These are phyloP conservation scores for Botrytis elliptica DNA, from an alignment of 2,329 filamentous ascomycete genomes.

Conservation along the genomic window DNA sequence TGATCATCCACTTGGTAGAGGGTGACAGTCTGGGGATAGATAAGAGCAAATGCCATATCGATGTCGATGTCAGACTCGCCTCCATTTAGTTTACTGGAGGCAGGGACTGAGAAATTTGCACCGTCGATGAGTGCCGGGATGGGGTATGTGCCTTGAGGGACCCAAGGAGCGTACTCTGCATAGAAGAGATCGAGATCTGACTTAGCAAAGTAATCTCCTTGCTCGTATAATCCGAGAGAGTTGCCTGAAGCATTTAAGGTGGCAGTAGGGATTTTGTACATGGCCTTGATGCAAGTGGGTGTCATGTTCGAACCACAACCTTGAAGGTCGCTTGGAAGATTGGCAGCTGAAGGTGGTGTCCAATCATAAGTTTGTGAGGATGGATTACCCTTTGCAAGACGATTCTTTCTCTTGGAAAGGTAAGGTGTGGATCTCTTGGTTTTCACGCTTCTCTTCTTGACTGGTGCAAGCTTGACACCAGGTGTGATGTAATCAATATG, in stretches of 20 bases:
- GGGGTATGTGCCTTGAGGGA: conserved; percentile 27
- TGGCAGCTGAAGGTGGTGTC: conserved; percentile 13
- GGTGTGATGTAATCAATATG: conserved; percentile 51
- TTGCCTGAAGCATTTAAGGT: conserved; percentile 20
- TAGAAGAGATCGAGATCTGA: conserved; percentile 28
- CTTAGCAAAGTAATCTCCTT: conserved; percentile 29
- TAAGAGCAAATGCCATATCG: conserved; percentile 37
- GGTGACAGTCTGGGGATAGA: conserved; percentile 28
- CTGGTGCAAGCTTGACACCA: conserved; percentile 40
- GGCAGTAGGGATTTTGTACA: conserved; percentile 39
- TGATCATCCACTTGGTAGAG: conserved; percentile 36
- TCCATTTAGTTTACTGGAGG: conserved; percentile 5
- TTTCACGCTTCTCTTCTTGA: conserved; percentile 27
- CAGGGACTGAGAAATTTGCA: conserved; percentile 25
- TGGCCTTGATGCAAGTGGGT: conserved; percentile 30
- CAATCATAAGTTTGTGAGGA: not conserved
- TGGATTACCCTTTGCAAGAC: not conserved
- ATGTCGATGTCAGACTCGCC: conserved; percentile 41
- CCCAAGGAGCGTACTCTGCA: conserved; percentile 23
- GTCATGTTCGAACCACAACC: conserved; percentile 28
- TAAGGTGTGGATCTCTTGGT: conserved; percentile 19
- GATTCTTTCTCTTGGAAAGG: conserved; percentile 12
- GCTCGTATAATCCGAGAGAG: conserved; percentile 24
- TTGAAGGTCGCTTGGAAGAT: conserved; percentile 21
- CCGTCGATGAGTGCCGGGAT: conserved; percentile 31